Percentiles rank a stretch among this genome's conserved stretches.
Conservation (phyloP, 2,329 filamentous ascomycete species). For the Fusarium hostae region DNA sequence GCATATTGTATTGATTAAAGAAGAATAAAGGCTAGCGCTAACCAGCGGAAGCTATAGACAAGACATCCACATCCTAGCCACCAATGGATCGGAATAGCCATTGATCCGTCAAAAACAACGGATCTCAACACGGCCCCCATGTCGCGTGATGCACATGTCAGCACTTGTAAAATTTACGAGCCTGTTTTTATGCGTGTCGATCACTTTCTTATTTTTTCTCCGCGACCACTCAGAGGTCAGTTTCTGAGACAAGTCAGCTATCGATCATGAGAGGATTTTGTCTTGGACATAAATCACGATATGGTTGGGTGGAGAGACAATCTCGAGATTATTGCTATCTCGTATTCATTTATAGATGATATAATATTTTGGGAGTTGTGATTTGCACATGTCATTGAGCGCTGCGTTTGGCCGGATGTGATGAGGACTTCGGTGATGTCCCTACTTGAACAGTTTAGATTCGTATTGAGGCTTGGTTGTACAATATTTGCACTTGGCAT, state of each 20-base stretch:
- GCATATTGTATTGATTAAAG: too few species aligned
- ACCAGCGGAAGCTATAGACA: too few species aligned
- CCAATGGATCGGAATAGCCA: too few species aligned
- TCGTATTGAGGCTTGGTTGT: background rate
- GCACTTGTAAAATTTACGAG: constrained; percentile 19
- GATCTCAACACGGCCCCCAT: constrained; percentile 3
- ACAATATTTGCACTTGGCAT: background rate
- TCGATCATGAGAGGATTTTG: constrained; percentile 16
- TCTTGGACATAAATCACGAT: background rate
- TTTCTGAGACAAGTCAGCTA: background rate
- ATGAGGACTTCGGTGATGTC: background rate
- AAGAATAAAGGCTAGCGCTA: too few species aligned
- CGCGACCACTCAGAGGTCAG: background rate
- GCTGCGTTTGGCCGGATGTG: background rate
- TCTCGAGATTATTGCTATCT: background rate
- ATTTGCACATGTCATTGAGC: background rate
- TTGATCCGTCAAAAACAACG: too few species aligned
- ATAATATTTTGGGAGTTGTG: background rate
- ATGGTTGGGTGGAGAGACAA: constrained; percentile 11
- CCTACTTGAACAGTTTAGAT: background rate
- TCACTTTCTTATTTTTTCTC: background rate
- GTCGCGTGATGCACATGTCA: constrained; percentile 21
- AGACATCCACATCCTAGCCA: too few species aligned
- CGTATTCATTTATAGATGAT: constrained; percentile 11
- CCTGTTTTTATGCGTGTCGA: background rate